A percentile compares a stretch with the other conserved stretches of the same genome.
These are phyloP conservation scores for Galerina marginata DNA, from an alignment of 768 basidiomycete genomes.

Conservation along the genomic window DNA sequence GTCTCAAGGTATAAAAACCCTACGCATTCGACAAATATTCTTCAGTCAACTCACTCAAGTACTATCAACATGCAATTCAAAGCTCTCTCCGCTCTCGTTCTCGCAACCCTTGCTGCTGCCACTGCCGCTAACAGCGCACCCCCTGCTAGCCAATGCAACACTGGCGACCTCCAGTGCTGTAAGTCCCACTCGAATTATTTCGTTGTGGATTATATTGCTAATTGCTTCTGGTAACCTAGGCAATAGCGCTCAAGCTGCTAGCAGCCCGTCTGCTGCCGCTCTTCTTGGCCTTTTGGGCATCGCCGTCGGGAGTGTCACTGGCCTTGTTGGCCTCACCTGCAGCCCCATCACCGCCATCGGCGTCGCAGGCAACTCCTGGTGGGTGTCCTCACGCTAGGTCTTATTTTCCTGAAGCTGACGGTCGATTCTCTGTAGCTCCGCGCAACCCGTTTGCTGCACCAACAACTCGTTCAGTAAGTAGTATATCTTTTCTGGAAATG, in stretches of 20 bases:
- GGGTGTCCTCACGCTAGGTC: not conserved
- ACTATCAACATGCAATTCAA: slow-evolving; percentile 8
- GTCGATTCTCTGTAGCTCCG: not conserved
- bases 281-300: not conserved
- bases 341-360: slow-evolving; percentile 5
- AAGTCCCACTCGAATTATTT: not conserved
- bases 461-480: slow-evolving; percentile 5
- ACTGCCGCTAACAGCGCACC: not conserved
- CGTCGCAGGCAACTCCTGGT: slow-evolving; percentile 3
- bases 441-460: slow-evolving; percentile 7
- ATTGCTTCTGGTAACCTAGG: not conserved
- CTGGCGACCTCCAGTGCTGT: slow-evolving; percentile 9
- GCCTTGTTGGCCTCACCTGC: slow-evolving; percentile 1
- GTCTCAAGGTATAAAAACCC: slow-evolving; percentile 3
- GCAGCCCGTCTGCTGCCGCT: not conserved
- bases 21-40: not conserved
- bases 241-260: not conserved
- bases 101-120: slow-evolving; percentile 9
- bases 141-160: slow-evolving; percentile 3
- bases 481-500: not conserved
- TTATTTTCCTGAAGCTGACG: not conserved
- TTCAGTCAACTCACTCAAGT: slow-evolving; percentile 1
- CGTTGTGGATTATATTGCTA: not conserved
- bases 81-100: not conserved
- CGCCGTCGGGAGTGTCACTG: not conserved